phyloP scores from a whole-genome alignment of 345 rosid genomes.

The Conringia planisiliqua region DNA sequence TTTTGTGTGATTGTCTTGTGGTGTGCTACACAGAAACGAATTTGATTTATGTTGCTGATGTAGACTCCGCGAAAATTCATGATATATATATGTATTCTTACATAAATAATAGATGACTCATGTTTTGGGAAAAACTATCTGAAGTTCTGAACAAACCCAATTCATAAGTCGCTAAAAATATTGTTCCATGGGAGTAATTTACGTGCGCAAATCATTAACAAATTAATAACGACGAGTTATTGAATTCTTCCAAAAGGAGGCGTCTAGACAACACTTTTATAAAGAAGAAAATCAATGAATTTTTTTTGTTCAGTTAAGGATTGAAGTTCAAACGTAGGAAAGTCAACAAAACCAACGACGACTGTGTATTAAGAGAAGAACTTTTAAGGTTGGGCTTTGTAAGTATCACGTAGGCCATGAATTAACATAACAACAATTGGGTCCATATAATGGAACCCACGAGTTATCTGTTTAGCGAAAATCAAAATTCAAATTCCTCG shows the following conservation, averaged over 20 bases:
- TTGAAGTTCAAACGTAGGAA: background rate
- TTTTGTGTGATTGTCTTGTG: background rate
- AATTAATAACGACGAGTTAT: background rate
- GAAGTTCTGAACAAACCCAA: background rate
- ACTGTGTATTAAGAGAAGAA: background rate
- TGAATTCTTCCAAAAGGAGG: background rate
- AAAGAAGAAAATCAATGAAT: background rate
- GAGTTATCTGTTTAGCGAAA: background rate
- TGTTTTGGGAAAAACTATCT: background rate
- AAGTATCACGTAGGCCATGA: background rate
- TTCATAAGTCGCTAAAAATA: background rate
- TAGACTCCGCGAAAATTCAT: background rate
- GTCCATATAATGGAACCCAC: background rate
- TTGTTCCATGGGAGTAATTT: background rate
- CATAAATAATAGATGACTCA: background rate
- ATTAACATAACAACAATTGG: background rate
- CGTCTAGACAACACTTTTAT: background rate
- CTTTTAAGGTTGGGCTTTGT: conserved; percentile 10
- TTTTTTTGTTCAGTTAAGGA: background rate
- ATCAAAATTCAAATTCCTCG: no score
- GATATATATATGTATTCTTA: background rate
- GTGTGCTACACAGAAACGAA: conserved; percentile 10
- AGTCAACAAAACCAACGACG: background rate
- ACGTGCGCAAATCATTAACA: background rate
- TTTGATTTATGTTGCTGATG: background rate